A percentile compares a stretch with the other conserved stretches of the same genome.
Evolutionary conservation across 202 grass and related monocot genomes (phyloP).

Genomic region (Brachypodium distachyon): DNA sequence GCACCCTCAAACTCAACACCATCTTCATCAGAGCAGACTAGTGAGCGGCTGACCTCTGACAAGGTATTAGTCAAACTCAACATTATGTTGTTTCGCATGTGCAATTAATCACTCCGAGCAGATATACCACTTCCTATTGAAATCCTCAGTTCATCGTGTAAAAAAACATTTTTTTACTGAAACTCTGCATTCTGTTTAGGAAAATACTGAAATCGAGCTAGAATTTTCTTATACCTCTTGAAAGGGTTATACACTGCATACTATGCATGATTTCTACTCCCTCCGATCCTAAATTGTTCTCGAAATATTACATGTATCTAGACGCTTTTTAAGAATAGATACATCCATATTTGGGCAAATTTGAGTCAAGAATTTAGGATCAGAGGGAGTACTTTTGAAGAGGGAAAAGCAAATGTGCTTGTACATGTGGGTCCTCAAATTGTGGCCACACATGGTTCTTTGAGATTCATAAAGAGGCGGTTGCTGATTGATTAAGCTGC

Average conservation of each 20-base stretch:
- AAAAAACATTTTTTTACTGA: neutral
- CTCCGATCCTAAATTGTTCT: no score
- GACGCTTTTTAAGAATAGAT: no score
- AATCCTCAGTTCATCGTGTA: neutral
- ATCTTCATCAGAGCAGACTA: slow-evolving; percentile 19
- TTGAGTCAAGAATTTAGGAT: no score
- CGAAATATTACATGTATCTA: no score
- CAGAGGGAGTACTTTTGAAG: neutral
- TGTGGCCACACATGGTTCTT: neutral
- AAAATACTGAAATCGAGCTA: neutral
- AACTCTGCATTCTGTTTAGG: neutral
- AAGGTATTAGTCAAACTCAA: slow-evolving; percentile 35
- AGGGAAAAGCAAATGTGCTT: neutral
- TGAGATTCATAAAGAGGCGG: neutral
- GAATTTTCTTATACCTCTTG: neutral
- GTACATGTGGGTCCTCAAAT: neutral
- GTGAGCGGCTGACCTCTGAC: slow-evolving; percentile 25
- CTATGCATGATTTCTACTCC: neutral
- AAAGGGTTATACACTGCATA: neutral
- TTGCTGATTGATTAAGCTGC: neutral
- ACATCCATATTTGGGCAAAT: no score
- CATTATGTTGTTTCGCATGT: neutral
- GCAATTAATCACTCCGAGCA: neutral
- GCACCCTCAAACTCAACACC: slow-evolving; percentile 4
- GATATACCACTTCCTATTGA: neutral